A percentile compares a stretch with the other conserved stretches of the same genome.
Evolutionary conservation across 441 rosid species (phyloP).

Genomic region (Breynia disticha): DNA sequence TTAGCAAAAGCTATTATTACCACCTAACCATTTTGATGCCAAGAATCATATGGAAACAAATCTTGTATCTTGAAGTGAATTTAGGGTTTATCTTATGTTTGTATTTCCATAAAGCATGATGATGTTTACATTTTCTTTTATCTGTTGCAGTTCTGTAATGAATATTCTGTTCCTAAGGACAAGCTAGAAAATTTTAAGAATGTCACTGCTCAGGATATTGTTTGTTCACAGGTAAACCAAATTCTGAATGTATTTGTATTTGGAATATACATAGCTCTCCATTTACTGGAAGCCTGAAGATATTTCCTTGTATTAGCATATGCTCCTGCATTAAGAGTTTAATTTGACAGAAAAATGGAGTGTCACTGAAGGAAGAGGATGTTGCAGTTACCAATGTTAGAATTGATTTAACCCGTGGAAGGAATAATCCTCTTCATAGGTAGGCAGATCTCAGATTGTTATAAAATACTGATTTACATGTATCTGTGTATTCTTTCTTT

Average conservation of each 20-base stretch:
- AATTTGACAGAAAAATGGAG: constrained; percentile 46
- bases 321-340: constrained; percentile 10
- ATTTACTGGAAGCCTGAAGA: neutral
- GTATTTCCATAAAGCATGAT: neutral
- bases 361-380: constrained; percentile 64
- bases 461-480: constrained; percentile 1
- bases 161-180: constrained; percentile 85
- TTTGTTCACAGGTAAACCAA: constrained; percentile 73
- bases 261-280: neutral
- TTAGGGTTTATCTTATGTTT: no score
- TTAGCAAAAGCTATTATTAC: neutral
- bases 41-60: no score
- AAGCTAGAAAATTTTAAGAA: constrained; percentile 65
- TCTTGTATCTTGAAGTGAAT: no score
- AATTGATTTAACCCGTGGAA: constrained; percentile 90
- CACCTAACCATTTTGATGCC: no score
- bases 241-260: neutral
- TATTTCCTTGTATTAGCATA: no score
- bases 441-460: constrained; percentile 16
- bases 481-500: constrained; percentile 4
- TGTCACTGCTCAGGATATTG: constrained; percentile 77
- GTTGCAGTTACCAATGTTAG: constrained; percentile 66
- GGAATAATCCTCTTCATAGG: constrained; percentile 80
- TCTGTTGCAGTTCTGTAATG: constrained; percentile 80
- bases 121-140: neutral